A percentile compares a stretch with the other conserved stretches of the same genome.
Conservation (phyloP, 2,329 filamentous ascomycete genomes). For the Pseudogymnoascus sp. region DNA sequence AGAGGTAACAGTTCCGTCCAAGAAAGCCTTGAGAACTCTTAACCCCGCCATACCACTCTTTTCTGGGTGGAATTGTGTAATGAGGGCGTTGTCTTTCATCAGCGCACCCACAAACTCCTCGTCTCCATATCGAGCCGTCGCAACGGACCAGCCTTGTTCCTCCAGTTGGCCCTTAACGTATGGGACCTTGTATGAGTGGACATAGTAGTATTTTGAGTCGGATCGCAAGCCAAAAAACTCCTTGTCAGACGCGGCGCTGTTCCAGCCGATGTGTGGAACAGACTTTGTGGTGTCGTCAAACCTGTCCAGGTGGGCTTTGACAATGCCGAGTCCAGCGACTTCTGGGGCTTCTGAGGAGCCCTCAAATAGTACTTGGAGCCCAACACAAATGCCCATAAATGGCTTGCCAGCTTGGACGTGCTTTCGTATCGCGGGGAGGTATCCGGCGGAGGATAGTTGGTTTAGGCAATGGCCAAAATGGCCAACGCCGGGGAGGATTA, state of each 20-base stretch:
- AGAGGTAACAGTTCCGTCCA: slow-evolving; percentile 49
- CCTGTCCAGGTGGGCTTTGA: slow-evolving; percentile 61
- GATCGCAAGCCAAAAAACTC: slow-evolving; percentile 71
- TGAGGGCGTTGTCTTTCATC: slow-evolving; percentile 75
- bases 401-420: slow-evolving; percentile 90
- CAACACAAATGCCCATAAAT: slow-evolving; percentile 97
- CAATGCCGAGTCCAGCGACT: slow-evolving; percentile 65
- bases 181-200: slow-evolving; percentile 84
- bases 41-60: slow-evolving; percentile 90
- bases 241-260: slow-evolving; percentile 60
- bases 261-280: slow-evolving; percentile 99
- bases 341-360: slow-evolving; percentile 70
- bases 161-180: slow-evolving; percentile 69
- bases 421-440: slow-evolving; percentile 68
- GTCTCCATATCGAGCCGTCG: slow-evolving; percentile 75
- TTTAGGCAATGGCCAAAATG: slow-evolving; percentile 95
- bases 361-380: slow-evolving; percentile 81
- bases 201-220: slow-evolving; percentile 95
- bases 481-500: slow-evolving; percentile 92
- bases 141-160: slow-evolving; percentile 80
- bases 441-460: slow-evolving; percentile 74
- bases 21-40: slow-evolving; percentile 74
- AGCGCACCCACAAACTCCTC: slow-evolving; percentile 91
- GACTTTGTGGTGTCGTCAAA: slow-evolving; percentile 75
- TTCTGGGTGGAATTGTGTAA: slow-evolving; percentile 95